Evolutionary conservation across 805 yeast genomes (phyloP), one percentile per base, ranked within the genome.

Genomic region (Ogataea dorogensis): DNA sequence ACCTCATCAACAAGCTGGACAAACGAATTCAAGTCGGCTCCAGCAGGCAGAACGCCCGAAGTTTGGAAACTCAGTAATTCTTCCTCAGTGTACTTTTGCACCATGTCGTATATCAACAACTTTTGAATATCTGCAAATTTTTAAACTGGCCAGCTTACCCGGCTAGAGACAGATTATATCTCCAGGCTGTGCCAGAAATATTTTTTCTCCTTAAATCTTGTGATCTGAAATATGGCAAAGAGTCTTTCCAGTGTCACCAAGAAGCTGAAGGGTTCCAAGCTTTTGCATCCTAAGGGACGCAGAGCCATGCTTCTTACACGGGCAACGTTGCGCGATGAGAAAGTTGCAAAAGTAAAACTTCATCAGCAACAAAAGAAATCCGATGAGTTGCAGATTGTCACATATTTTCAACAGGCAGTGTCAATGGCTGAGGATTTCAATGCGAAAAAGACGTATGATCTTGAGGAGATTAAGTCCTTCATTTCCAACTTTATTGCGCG

Each of bases 221-320:
- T 21, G 23, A 12, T 21, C 30, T 15, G 8, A n/a, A 24, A 87
- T 11, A 62, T 80, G 43, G 81, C 77, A 12, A 85, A 83, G 52
- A 77, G 77, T 43, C 66, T 86, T 34, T 59, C 68, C 15, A 85
- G 84, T 51, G 82, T 86, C 22, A 69, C 74, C 46, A 81, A 81
- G 61, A 68, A 71, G 47, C 62, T 79, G 37, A 65, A 74, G 39
- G 71, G 71, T 50, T 65, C 75, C 42, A 75, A 73, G 25, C 67
- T 74, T 24, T 65, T 84, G 48, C 98, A 91, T 57, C 93, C 95
- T 15, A 82, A 81, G 53, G 96, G 97, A 7, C 74, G 96, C 36
- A 91, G 88, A 60, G 83, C 87, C 59, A 82, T 82, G 60, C 86
- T 83, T 56, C 65, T 91, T 33, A 81, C 81, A 38, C 70, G 93